Conservation (phyloP, 2,329 filamentous ascomycete species). For the Didymosphaeria variabile region DNA sequence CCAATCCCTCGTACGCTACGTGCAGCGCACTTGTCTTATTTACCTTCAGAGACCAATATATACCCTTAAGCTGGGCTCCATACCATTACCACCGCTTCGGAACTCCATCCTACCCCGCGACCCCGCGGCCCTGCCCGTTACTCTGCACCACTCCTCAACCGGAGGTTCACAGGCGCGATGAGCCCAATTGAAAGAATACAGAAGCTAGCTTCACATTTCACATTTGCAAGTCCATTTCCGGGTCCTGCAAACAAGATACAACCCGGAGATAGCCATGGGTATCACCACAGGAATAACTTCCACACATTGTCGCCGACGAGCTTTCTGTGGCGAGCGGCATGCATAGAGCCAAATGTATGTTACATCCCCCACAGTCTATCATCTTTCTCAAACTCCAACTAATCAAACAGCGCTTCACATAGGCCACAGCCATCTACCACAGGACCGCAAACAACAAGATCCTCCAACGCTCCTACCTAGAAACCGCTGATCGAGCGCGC, state of each 20-base stretch:
- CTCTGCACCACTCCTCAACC: not conserved
- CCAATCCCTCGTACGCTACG: not conserved
- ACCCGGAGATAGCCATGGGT: conserved; percentile 46
- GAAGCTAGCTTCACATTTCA: conserved; percentile 50
- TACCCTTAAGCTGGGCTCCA: not conserved
- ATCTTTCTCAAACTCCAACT: not conserved
- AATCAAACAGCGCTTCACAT: not conserved
- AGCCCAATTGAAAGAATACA: conserved; percentile 39
- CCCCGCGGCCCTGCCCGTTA: not conserved
- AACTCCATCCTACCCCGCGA: not conserved
- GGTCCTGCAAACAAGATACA: conserved; percentile 48
- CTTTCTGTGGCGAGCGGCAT: conserved; percentile 85
- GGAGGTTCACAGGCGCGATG: conserved; percentile 6
- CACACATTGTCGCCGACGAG: conserved; percentile 86
- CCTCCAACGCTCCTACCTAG: conserved; percentile 78
- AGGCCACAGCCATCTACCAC: conserved; percentile 85
- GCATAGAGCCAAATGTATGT: conserved; percentile 80
- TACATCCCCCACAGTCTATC: not conserved
- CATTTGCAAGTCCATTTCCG: conserved; percentile 40
- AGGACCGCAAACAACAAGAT: conserved; percentile 78
- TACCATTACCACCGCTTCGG: not conserved
- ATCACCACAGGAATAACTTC: conserved; percentile 65
- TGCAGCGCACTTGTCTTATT: not conserved
- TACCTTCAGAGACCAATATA: too few species aligned
- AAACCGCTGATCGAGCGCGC: conserved; percentile 84